phyloP scores from a whole-genome alignment of 2,329 filamentous ascomycete species.

The Ophiostoma montium region DNA sequence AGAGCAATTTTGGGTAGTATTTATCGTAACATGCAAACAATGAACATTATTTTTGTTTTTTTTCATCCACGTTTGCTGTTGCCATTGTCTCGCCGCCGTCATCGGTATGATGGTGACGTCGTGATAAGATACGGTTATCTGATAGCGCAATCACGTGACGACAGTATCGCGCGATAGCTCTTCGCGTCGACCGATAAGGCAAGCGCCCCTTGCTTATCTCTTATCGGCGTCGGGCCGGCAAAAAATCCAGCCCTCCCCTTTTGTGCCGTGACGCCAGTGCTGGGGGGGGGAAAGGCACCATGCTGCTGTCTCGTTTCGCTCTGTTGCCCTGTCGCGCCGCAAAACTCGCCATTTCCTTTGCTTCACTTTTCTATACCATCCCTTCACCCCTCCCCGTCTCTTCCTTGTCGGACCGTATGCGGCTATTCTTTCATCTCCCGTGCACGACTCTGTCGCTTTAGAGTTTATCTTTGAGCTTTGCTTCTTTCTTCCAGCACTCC shows the following conservation, averaged over 20 bases:
- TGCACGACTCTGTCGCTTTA: not conserved
- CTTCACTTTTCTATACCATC: not conserved
- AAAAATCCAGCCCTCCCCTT: constrained; percentile 14
- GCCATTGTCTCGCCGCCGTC: too few relatives aligned
- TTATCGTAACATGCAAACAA: too few relatives aligned
- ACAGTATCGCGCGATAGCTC: not conserved
- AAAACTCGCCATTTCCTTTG: constrained; percentile 8
- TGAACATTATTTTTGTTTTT: too few relatives aligned
- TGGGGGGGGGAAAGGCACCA: constrained; percentile 2
- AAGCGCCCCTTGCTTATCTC: constrained; percentile 10
- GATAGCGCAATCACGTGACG: not conserved
- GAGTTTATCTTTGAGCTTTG: not conserved
- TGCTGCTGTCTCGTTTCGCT: constrained; percentile 3
- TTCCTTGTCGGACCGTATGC: not conserved
- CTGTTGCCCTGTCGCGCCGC: constrained; percentile 9
- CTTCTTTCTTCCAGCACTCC: not conserved
- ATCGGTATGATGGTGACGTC: too few relatives aligned
- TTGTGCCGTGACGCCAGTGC: constrained; percentile 12
- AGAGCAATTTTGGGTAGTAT: too few relatives aligned
- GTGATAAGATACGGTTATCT: not conserved
- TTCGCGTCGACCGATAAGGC: not conserved
- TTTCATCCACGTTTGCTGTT: too few relatives aligned
- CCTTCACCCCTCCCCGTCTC: not conserved
- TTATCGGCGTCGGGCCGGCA: constrained; percentile 14
- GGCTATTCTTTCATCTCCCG: not conserved